phyloP scores from a whole-genome alignment of 2,329 filamentous ascomycete species.

The Metarhizium anisopliae region DNA sequence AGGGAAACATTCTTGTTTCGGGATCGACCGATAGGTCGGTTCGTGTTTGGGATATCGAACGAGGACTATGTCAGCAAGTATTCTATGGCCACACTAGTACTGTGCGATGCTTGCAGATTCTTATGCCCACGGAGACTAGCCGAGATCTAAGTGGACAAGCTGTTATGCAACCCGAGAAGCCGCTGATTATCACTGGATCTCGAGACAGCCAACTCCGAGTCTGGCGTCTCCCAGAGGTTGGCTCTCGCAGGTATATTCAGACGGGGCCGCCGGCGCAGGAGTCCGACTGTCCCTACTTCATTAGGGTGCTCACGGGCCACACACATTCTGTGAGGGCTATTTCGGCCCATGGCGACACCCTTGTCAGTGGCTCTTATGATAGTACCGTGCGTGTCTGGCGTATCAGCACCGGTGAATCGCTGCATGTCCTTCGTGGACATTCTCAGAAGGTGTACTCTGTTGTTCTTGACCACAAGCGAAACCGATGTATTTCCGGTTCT shows the following conservation, averaged over 20 bases:
- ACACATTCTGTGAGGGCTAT: constrained; percentile 93
- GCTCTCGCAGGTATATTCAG: constrained; percentile 70
- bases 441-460: constrained; percentile 94
- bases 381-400: constrained; percentile 93
- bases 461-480: constrained; percentile 82
- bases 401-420: constrained; percentile 84
- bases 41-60: constrained; percentile 98
- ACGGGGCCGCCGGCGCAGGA: constrained; percentile 64
- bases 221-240: constrained; percentile 82
- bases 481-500: constrained; percentile 92
- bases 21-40: constrained; percentile 94
- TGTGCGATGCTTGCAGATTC: constrained; percentile 87
- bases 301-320: constrained; percentile 79
- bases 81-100: constrained; percentile 98
- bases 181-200: constrained; percentile 93
- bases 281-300: constrained; percentile 86
- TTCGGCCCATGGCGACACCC: constrained; percentile 84
- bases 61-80: constrained; percentile 83
- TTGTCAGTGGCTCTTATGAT: constrained; percentile 97
- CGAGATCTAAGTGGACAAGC: constrained; percentile 60
- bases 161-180: constrained; percentile 87
- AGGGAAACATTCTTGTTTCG: constrained; percentile 89
- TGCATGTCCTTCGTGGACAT: constrained; percentile 80
- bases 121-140: constrained; percentile 76
- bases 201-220: constrained; percentile 89